Base-by-base conservation (phyloP, 164 flowering plant genomes). In the Buxus sempervirens region DNA sequence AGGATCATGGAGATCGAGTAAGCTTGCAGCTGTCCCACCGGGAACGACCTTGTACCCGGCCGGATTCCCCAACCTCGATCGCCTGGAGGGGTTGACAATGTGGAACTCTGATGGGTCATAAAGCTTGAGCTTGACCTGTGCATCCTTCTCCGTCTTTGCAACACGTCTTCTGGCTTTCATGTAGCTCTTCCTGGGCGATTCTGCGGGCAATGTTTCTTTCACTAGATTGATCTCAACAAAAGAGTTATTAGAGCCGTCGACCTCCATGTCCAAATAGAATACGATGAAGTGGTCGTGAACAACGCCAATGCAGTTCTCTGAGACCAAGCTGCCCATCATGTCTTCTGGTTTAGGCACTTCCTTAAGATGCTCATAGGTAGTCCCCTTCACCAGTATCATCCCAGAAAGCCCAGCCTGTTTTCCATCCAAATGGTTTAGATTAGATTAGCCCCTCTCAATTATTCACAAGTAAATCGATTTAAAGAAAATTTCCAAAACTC, bases 1-100 rank as follows among this genome's bases (percentile, higher is more conserved):
- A 26, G 92, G 96, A 72, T 93, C 99, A 4, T 84, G 71, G 5
- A 18, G 80, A 61, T 90, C 96, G 28, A 95, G 87, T 77, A 95
- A 73, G 69, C 83, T 89, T 27, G 97, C 99, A 0, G 99, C 97
- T 0, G 87, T 92, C 45, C 88, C 97, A 0, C 79, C 84, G 0
- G 98, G 91, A 16, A 92, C 99, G 13, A 95, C 78, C 81, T 90
- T 95, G 68, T 95, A 92, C 56, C 97, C 99, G 0, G 81, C 82
- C 1, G 96, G 96, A 73, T 95, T 95, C 4, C 98, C 98, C 0
- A 95, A 77, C 69, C 88, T 70, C 0, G 97, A 81, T 69, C 55
- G 77, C 77, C 80, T 86, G 5, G 73, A 62, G 0, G 97, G 93
- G 66, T 92, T 95, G 51, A 92, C 65, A 4, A 95, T 84, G 45